These are phyloP conservation scores for Phytophthora foliorum DNA, from an alignment of 352 stramenopile species.

Conservation along the genomic window DNA sequence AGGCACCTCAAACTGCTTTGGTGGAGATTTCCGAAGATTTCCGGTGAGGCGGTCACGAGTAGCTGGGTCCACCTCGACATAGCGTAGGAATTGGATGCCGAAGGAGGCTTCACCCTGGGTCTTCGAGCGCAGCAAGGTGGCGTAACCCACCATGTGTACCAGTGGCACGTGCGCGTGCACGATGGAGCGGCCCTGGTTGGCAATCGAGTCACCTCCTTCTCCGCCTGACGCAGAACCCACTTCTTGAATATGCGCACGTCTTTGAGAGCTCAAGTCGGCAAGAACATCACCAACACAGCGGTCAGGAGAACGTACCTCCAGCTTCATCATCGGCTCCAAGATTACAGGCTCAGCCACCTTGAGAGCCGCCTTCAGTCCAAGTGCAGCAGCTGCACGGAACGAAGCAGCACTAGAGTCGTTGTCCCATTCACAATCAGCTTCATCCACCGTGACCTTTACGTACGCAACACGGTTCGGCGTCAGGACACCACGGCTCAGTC, in stretches of 20 bases:
- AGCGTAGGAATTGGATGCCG: constrained; percentile 78
- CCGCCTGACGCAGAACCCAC: constrained; percentile 47
- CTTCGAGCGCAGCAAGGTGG: constrained; percentile 80
- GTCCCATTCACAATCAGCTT: constrained; percentile 66
- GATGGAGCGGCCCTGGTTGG: constrained; percentile 55
- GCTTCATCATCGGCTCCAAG: constrained; percentile 84
- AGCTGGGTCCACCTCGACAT: constrained; percentile 64
- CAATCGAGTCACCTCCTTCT: constrained; percentile 21
- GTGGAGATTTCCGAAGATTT: constrained; percentile 22
- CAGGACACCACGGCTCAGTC: constrained; percentile 67
- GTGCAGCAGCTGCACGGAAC: constrained; percentile 64
- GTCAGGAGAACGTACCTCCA: constrained; percentile 74
- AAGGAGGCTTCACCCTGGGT: constrained; percentile 87
- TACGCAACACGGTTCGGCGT: constrained; percentile 71
- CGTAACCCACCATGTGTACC: constrained; percentile 83
- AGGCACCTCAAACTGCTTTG: constrained; percentile 14
- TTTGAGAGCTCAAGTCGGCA: constrained; percentile 77
- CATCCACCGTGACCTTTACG: constrained; percentile 72
- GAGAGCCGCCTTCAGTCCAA: constrained; percentile 69
- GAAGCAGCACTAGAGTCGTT: constrained; percentile 73
- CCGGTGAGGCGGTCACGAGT: constrained; percentile 61
- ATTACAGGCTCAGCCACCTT: constrained; percentile 61
- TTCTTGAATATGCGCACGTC: constrained; percentile 76
- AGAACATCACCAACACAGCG: constrained; percentile 78
- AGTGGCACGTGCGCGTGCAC: constrained; percentile 77